Evolutionary conservation across 192 early-diverging fungal genomes (phyloP).

Genomic region (Linnemannia elongata): DNA sequence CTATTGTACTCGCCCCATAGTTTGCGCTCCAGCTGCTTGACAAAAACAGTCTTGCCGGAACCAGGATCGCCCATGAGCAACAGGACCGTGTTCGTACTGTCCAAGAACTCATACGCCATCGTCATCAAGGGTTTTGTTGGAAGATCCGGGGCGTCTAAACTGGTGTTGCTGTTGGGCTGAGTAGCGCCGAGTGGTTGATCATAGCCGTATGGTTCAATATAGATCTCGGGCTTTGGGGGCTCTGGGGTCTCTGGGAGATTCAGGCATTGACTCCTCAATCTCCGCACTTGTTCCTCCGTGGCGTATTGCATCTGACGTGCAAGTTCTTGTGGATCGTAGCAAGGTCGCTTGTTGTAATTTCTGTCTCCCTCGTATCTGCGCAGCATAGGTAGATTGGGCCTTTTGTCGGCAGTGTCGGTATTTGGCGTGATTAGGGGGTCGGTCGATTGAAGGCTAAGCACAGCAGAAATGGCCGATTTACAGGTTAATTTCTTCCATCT

Average conservation of each 20-base stretch:
- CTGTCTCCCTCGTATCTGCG: neutral
- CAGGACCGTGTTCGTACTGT: neutral
- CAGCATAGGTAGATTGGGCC: neutral
- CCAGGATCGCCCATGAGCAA: neutral
- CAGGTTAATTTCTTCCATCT: no score
- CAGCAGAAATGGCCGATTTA: no score
- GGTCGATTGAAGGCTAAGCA: no score
- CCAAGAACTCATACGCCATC: neutral
- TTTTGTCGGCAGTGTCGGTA: neutral
- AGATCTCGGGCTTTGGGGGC: neutral
- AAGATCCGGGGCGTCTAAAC: neutral
- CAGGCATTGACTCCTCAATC: neutral
- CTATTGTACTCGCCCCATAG: neutral
- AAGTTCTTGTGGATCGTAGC: neutral
- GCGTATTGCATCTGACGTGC: neutral
- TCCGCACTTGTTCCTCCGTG: neutral
- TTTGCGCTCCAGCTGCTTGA: neutral
- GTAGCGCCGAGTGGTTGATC: neutral
- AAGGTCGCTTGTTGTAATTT: neutral
- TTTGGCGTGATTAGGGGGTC: no score
- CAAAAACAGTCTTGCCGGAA: neutral
- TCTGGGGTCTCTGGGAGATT: neutral
- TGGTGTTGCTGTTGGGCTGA: neutral
- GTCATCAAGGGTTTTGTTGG: neutral
- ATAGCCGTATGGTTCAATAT: neutral